Conservation (phyloP, 805 yeast genomes). For the Kodamaea neixiangensis region DNA sequence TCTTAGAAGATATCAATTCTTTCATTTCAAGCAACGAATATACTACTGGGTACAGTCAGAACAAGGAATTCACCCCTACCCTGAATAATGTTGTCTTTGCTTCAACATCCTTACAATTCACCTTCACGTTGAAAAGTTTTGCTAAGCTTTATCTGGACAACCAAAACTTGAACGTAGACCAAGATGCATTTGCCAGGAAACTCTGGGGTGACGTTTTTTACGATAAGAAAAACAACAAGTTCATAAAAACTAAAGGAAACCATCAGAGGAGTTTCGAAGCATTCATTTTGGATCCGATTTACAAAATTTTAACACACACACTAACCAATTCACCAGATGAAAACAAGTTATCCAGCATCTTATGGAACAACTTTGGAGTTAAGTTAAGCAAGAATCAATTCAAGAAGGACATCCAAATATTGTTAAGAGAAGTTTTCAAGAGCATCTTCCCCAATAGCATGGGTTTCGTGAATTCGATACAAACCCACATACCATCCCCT, state of each 20-base stretch:
- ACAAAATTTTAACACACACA: conserved; percentile 66
- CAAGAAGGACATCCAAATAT: conserved; percentile 57
- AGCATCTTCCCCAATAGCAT: conserved; percentile 51
- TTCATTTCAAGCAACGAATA: conserved; percentile 41
- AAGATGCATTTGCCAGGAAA: conserved; percentile 46
- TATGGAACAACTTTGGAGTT: conserved; percentile 53
- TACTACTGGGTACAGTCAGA: conserved; percentile 26
- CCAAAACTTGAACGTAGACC: conserved; percentile 6
- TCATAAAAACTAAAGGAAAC: conserved; percentile 34
- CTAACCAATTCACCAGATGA: conserved; percentile 51
- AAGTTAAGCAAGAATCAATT: conserved; percentile 40
- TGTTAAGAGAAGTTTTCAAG: conserved; percentile 56
- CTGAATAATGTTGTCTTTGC: conserved; percentile 72
- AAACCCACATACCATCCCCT: conserved; percentile 23
- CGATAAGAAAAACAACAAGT: conserved; percentile 40
- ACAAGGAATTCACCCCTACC: conserved; percentile 55
- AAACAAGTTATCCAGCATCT: conserved; percentile 38
- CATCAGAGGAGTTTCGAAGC: conserved; percentile 53
- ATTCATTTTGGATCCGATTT: conserved; percentile 76
- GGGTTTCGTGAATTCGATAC: conserved; percentile 46
- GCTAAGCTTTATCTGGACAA: conserved; percentile 46
- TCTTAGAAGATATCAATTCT: conserved; percentile 65
- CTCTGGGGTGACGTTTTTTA: conserved; percentile 81
- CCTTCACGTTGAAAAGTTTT: conserved; percentile 70
- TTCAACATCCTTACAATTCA: conserved; percentile 55